phyloP scores from a whole-genome alignment of 305 asterid genomes.

The Rubia tinctorum region DNA sequence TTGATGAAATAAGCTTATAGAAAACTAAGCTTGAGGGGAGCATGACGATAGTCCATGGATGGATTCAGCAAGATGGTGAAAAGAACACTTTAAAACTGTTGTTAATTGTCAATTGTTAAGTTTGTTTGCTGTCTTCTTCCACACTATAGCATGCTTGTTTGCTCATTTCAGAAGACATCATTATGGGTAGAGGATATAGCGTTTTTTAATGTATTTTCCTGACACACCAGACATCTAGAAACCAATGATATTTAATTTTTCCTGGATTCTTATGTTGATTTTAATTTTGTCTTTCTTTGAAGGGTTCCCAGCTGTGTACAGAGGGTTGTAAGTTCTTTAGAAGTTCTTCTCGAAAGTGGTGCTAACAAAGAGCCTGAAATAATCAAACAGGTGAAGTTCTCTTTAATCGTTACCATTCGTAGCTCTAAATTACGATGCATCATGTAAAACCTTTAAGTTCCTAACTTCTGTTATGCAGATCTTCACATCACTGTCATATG shows the following conservation, averaged over 20 bases:
- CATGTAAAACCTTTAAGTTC: conserved; percentile 3
- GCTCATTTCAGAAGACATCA: neutral
- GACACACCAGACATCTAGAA: neutral
- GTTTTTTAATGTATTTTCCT: neutral
- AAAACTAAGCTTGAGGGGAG: neutral
- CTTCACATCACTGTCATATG: conserved; percentile 79
- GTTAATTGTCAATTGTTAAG: neutral
- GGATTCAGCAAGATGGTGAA: neutral
- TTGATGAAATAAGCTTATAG: neutral
- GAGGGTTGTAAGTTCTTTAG: conserved; percentile 52
- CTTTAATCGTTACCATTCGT: neutral
- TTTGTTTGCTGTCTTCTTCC: neutral
- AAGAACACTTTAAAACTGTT: neutral
- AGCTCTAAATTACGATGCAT: neutral
- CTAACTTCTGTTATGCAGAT: conserved; percentile 41
- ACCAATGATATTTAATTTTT: neutral
- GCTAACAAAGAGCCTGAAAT: conserved; percentile 92
- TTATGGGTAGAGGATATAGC: neutral
- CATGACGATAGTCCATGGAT: neutral
- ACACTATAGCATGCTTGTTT: neutral
- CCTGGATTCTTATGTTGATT: neutral
- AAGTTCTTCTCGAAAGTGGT: conserved; percentile 67
- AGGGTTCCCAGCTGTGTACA: conserved; percentile 57
- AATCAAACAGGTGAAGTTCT: conserved; percentile 69
- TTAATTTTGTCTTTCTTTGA: neutral